Evolutionary conservation across 2,329 filamentous ascomycete species (phyloP), one percentile per base, ranked within the genome.

Genomic region (Botrytis paeoniae): DNA sequence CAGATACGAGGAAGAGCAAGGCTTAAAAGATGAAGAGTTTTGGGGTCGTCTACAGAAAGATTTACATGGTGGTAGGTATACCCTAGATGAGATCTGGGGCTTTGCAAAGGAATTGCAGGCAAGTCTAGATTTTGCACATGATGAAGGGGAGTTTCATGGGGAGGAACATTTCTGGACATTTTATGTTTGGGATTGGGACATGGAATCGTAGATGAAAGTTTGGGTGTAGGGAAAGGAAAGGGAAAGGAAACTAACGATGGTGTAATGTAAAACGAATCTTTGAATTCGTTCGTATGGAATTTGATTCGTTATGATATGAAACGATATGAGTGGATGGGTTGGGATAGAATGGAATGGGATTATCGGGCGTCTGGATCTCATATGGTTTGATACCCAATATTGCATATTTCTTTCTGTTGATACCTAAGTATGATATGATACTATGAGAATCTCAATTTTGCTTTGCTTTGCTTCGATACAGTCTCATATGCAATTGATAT

Each of bases 41-140:
- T 68, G 64, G 64, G 76, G 43, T 35, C 57, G 54, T 35, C 18
- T 70, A 22, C 54, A 63, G 37, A 35, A 9, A 45, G 29, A 63
- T n/a, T 37, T 70, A 37, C n/a, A 48, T 20, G 72, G 76, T 35
- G 78, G 74, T 54, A 39, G 48, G 35, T 68, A 57, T 18, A 68
- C 45, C 12, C 73, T 79, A 51, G 79, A 80, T 29, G 78, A 80
- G 7, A 75, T 80, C 4, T 78, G 80, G 68, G 73, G 70, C 0
- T 74, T 75, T 69, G 79, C 79, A 8, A 77, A 75, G 35, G 77
- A 79, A 1, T 68, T 80, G 18, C 78, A 80, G 64, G 75, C 75
- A 14, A 70, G 69, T 1, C 75, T 79, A 70, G 75, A 78, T 70
- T 39, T 63, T 25, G 45, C 35, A 29, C 64, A 68, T 57, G 64